phyloP scores from a whole-genome alignment of 441 rosid genomes.

The Heliophila coronopifolia region DNA sequence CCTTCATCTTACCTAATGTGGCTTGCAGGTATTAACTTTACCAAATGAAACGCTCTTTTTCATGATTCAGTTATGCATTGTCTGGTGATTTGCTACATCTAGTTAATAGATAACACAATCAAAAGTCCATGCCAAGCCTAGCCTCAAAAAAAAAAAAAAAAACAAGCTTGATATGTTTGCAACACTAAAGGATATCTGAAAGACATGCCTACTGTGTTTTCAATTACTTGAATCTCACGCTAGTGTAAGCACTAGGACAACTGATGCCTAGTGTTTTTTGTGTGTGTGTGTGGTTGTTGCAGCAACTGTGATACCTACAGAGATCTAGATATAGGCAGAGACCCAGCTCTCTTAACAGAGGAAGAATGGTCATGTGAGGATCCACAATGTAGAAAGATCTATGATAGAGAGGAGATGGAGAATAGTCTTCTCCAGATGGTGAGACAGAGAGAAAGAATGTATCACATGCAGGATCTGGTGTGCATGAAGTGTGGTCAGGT shows the following conservation, averaged over 20 bases:
- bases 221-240: background rate
- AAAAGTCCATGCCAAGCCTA: too few species aligned
- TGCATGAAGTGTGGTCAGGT: slow-evolving; percentile 83
- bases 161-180: slow-evolving; percentile 1
- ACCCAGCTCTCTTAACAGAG: slow-evolving; percentile 52
- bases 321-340: slow-evolving; percentile 85
- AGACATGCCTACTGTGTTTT: slow-evolving; percentile 1
- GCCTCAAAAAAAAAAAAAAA: too few species aligned
- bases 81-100: slow-evolving; percentile 12
- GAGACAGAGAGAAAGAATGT: slow-evolving; percentile 68
- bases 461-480: slow-evolving; percentile 83
- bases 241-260: background rate
- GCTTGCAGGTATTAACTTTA: slow-evolving; percentile 71
- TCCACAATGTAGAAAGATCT: slow-evolving; percentile 84
- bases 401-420: slow-evolving; percentile 73
- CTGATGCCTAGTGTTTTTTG: background rate
- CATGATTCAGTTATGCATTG: slow-evolving; percentile 16
- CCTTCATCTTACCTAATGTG: slow-evolving; percentile 75
- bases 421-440: slow-evolving; percentile 79
- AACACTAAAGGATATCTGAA: slow-evolving; percentile 7
- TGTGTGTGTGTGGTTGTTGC: slow-evolving; percentile 23
- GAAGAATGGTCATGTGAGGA: slow-evolving; percentile 78
- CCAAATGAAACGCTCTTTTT: slow-evolving; percentile 8
- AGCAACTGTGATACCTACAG: slow-evolving; percentile 93
- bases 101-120: background rate